phyloP scores from a whole-genome alignment of 2,329 filamentous ascomycete species.

The Atkinsonella texensis region DNA sequence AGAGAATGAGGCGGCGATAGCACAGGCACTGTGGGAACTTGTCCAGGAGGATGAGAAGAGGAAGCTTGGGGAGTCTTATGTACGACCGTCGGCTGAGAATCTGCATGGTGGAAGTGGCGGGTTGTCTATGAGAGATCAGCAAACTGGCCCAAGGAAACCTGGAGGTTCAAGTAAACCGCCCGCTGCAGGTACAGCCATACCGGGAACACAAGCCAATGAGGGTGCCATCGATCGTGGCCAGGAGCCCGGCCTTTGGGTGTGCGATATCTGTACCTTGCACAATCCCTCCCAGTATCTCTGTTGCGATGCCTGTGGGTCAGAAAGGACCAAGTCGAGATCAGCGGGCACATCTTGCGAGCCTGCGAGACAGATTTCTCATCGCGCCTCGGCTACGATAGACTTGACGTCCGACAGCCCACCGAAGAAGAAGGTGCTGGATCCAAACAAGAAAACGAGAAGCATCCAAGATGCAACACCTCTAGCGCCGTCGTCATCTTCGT shows the following conservation, averaged over 20 bases:
- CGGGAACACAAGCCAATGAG: neutral
- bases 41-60: conserved; percentile 59
- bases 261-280: conserved; percentile 42
- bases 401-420: conserved; percentile 21
- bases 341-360: neutral
- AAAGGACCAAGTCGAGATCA: conserved; percentile 18
- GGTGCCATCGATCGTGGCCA: neutral
- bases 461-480: conserved; percentile 5
- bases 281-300: conserved; percentile 38
- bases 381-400: conserved; percentile 17
- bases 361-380: conserved; percentile 7
- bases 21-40: conserved; percentile 74
- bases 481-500: conserved; percentile 4
- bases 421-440: conserved; percentile 8
- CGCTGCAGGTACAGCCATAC: neutral
- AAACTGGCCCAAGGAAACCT: conserved; percentile 4
- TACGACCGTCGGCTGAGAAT: conserved; percentile 29
- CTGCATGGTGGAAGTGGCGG: conserved; percentile 15
- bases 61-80: conserved; percentile 43
- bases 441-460: conserved; percentile 1
- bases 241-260: conserved; percentile 33
- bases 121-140: conserved; percentile 15
- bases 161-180: neutral
- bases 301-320: conserved; percentile 44
- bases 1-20: conserved; percentile 77